Percentiles rank a stretch among this genome's conserved stretches.
These are phyloP conservation scores for Mycena crocata DNA, from an alignment of 768 basidiomycete species.

Conservation along the genomic window DNA sequence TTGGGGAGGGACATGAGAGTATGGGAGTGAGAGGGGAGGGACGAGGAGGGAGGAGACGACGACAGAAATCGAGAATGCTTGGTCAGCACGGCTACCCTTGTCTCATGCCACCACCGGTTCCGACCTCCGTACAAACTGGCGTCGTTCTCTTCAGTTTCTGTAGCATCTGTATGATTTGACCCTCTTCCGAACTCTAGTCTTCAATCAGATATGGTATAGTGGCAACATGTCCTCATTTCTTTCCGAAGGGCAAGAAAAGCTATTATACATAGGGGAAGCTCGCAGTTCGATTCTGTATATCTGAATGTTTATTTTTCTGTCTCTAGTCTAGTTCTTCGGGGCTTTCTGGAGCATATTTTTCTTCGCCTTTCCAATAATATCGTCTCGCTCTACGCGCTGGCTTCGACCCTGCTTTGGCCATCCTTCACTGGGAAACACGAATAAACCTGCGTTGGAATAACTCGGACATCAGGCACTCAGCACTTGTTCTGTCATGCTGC, in stretches of 20 bases:
- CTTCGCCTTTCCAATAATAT: too few relatives aligned
- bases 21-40: background rate
- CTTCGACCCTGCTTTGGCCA: too few relatives aligned
- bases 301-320: background rate
- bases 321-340: too few relatives aligned
- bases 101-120: background rate
- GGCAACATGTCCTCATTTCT: slow-evolving; percentile 1
- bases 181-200: background rate
- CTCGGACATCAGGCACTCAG: too few relatives aligned
- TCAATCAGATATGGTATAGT: slow-evolving; percentile 7
- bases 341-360: too few relatives aligned
- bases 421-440: too few relatives aligned
- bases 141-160: background rate
- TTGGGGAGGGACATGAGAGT: slow-evolving; percentile 63
- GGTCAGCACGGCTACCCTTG: background rate
- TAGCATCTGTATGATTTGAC: background rate
- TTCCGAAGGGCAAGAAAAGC: slow-evolving; percentile 27
- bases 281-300: slow-evolving; percentile 14
- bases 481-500: too few relatives aligned
- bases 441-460: too few relatives aligned
- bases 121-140: too few relatives aligned
- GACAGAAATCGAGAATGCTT: slow-evolving; percentile 9
- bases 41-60: slow-evolving; percentile 11
- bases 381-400: too few relatives aligned
- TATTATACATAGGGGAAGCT: background rate